These are phyloP conservation scores for Alopecurus myosuroides DNA, from an alignment of 176 grass and related monocot species.

Conservation along the genomic window DNA sequence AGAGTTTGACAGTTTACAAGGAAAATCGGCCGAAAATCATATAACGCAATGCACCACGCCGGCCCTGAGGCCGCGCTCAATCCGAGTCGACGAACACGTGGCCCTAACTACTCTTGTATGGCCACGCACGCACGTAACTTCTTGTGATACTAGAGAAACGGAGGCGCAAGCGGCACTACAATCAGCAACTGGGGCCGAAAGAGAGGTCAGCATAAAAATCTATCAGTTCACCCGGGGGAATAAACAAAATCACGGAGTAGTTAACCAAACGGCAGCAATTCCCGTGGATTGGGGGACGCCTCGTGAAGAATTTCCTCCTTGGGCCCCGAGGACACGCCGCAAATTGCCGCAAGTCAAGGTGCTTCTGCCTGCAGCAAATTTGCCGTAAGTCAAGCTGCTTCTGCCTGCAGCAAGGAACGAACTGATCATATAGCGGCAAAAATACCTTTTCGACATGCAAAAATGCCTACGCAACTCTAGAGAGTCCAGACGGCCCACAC, in stretches of 20 bases:
- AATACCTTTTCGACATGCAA: not conserved
- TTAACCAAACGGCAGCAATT: not conserved
- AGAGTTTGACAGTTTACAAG: too few relatives aligned
- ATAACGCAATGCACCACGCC: too few relatives aligned
- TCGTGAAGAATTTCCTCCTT: not conserved
- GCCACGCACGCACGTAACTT: not conserved
- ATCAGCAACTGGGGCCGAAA: not conserved
- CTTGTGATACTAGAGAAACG: not conserved
- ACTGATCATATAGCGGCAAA: not conserved
- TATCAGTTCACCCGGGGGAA: not conserved
- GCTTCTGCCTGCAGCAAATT: conserved; percentile 23
- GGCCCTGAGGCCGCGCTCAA: too few relatives aligned
- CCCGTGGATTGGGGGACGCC: conserved; percentile 12
- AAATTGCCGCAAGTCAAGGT: conserved; percentile 34
- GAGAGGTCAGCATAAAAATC: not conserved
- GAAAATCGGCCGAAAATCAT: too few relatives aligned
- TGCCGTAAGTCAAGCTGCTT: too few relatives aligned
- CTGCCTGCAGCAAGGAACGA: conserved; percentile 28
- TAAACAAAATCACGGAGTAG: not conserved
- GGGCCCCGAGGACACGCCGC: not conserved
- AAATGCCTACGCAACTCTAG: too few relatives aligned
- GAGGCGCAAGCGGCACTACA: too few relatives aligned
- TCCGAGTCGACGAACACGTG: too few relatives aligned
- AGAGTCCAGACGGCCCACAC: not conserved
- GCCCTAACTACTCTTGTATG: too few relatives aligned